Evolutionary conservation across 495 filamentous ascomycete species (phyloP).

Genomic region (Pyrenula aspistea): DNA sequence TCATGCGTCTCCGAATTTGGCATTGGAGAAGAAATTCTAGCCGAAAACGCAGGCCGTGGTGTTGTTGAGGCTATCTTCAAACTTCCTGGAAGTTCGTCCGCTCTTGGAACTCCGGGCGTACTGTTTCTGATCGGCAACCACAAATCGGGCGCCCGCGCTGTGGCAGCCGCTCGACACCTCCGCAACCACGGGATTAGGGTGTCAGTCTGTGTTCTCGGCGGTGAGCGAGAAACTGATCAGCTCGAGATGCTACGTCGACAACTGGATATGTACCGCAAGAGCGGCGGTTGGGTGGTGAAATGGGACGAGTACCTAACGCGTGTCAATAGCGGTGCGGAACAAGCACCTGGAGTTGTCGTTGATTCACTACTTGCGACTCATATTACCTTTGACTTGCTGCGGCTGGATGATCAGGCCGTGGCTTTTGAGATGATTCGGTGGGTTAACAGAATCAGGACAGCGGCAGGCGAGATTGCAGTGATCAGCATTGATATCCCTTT

Average conservation of each 20-base stretch:
- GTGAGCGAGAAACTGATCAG: constrained; percentile 61
- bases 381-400: constrained; percentile 69
- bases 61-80: constrained; percentile 73
- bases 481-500: constrained; percentile 80
- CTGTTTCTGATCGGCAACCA: constrained; percentile 83
- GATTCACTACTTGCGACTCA: constrained; percentile 82
- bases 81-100: constrained; percentile 27
- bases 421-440: constrained; percentile 77
- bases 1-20: constrained; percentile 74
- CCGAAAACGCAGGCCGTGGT: constrained; percentile 79
- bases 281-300: constrained; percentile 57
- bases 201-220: constrained; percentile 69
- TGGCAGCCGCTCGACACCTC: constrained; percentile 78
- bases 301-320: constrained; percentile 37
- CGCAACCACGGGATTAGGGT: constrained; percentile 68
- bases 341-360: constrained; percentile 66
- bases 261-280: constrained; percentile 61
- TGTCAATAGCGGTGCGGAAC: constrained; percentile 36
- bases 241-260: constrained; percentile 65
- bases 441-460: constrained; percentile 53
- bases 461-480: constrained; percentile 45
- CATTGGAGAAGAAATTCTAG: constrained; percentile 76
- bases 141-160: constrained; percentile 67
- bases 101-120: constrained; percentile 46
- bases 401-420: constrained; percentile 67